Conservation (phyloP, 257 asterid genomes). For the Nicotiana noctiflora region DNA sequence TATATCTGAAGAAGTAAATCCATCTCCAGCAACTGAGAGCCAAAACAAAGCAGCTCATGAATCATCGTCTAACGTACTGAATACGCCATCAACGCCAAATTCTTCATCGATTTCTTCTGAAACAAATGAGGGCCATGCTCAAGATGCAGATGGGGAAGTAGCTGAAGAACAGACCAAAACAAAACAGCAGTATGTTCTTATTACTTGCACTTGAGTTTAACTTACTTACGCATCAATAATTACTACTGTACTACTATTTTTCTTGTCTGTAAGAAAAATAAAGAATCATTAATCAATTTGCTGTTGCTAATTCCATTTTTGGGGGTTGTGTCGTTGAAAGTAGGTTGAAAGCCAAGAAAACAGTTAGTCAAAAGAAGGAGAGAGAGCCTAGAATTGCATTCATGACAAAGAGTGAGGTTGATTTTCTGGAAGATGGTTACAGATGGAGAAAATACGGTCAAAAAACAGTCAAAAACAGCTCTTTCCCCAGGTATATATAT, state of each 20-base stretch:
- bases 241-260: too few relatives aligned
- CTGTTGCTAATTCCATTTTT: neutral
- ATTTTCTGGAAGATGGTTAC: constrained; percentile 76
- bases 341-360: constrained; percentile 56
- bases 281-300: neutral
- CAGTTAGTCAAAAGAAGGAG: constrained; percentile 36
- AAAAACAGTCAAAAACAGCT: constrained; percentile 85
- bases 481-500: constrained; percentile 53
- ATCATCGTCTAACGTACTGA: constrained; percentile 18
- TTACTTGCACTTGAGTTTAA: too few relatives aligned
- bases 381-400: constrained; percentile 71
- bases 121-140: constrained; percentile 22
- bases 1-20: neutral
- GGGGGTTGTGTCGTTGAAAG: neutral
- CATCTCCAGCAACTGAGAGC: neutral
- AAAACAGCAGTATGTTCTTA: constrained; percentile 33
- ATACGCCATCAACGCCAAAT: constrained; percentile 59
- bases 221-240: too few relatives aligned
- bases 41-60: neutral
- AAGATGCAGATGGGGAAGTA: constrained; percentile 4
- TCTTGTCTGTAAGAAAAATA: too few relatives aligned
- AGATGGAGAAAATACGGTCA: constrained; percentile 92
- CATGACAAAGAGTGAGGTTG: constrained; percentile 84
- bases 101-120: constrained; percentile 62
- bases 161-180: constrained; percentile 16